These are phyloP conservation scores for Talaromyces borbonicus DNA, from an alignment of 495 filamentous ascomycete genomes.

Conservation along the genomic window DNA sequence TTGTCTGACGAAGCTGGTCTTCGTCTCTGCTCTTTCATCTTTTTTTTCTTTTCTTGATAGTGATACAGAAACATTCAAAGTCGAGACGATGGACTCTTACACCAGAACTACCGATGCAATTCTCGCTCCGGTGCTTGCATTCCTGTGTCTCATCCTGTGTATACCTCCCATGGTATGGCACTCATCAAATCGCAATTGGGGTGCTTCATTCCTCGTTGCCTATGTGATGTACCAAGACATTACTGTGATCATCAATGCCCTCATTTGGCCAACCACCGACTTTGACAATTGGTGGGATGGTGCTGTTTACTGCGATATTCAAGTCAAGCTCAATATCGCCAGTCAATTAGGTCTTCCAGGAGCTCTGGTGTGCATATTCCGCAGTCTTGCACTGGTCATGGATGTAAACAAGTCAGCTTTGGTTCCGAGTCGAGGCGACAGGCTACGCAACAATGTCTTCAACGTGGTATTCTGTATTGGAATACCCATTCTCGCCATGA, in stretches of 20 bases:
- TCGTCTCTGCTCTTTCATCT: no score
- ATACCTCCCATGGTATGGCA: slow-evolving; percentile 31
- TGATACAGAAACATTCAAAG: neutral
- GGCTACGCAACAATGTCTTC: slow-evolving; percentile 40
- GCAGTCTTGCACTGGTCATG: slow-evolving; percentile 57
- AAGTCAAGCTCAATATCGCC: slow-evolving; percentile 59
- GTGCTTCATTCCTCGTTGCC: slow-evolving; percentile 48
- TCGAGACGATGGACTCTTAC: neutral
- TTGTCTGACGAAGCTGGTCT: no score
- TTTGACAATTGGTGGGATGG: slow-evolving; percentile 61
- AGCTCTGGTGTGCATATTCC: slow-evolving; percentile 56
- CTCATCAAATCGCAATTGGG: slow-evolving; percentile 33
- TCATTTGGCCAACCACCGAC: slow-evolving; percentile 74
- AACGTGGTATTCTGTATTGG: slow-evolving; percentile 62
- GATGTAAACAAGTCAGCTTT: slow-evolving; percentile 54
- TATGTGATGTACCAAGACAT: slow-evolving; percentile 58
- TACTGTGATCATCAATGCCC: slow-evolving; percentile 61
- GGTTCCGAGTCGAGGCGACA: slow-evolving; percentile 40
- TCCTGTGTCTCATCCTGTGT: slow-evolving; percentile 46
- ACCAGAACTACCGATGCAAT: slow-evolving; percentile 25
- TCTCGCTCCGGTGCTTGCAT: slow-evolving; percentile 40
- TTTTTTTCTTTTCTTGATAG: neutral
- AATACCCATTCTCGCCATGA: slow-evolving; percentile 54
- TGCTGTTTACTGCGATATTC: slow-evolving; percentile 69
- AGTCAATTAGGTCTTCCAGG: slow-evolving; percentile 55